phyloP scores from a whole-genome alignment of 2,329 filamentous ascomycete species.

The Neobulgaria alba region DNA sequence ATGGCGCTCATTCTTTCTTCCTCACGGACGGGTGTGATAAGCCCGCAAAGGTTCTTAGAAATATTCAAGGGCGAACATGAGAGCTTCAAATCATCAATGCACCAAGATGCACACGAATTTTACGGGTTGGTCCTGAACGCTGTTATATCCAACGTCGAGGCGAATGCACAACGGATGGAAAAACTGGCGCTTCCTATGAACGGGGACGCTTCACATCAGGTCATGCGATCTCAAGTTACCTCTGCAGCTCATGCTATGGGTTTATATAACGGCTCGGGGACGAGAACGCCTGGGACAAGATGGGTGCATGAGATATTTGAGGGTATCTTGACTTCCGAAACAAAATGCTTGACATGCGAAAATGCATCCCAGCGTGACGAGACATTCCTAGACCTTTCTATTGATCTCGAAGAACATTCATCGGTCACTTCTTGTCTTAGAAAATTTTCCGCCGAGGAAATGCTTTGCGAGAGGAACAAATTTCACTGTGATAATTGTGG shows the following conservation, averaged over 20 bases:
- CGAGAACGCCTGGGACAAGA: constrained; percentile 56
- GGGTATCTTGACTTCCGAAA: constrained; percentile 89
- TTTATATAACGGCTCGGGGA: constrained; percentile 20
- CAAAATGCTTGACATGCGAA: constrained; percentile 91
- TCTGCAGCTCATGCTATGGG: constrained; percentile 34
- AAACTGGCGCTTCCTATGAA: constrained; percentile 37
- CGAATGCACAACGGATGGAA: constrained; percentile 62
- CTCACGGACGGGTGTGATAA: constrained; percentile 80
- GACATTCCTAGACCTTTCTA: constrained; percentile 90
- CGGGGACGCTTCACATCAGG: constrained; percentile 18
- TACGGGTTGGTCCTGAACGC: constrained; percentile 92
- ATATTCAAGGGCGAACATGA: constrained; percentile 92
- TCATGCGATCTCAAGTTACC: constrained; percentile 39
- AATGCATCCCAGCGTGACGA: constrained; percentile 92
- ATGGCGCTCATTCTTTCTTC: constrained; percentile 75
- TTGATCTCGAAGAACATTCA: constrained; percentile 89
- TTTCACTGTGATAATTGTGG: constrained; percentile 98
- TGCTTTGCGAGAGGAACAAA: constrained; percentile 97
- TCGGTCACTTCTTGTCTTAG: constrained; percentile 92
- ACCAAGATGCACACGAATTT: constrained; percentile 97
- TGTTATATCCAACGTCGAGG: constrained; percentile 87
- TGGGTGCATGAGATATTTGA: constrained; percentile 99
- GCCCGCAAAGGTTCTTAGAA: constrained; percentile 86
- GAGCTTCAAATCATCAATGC: constrained; percentile 94
- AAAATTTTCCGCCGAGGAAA: constrained; percentile 96